A percentile compares a stretch with the other conserved stretches of the same genome.
Evolutionary conservation across 805 yeast genomes (phyloP).

Genomic region (Kluyveromyces siamensis): DNA sequence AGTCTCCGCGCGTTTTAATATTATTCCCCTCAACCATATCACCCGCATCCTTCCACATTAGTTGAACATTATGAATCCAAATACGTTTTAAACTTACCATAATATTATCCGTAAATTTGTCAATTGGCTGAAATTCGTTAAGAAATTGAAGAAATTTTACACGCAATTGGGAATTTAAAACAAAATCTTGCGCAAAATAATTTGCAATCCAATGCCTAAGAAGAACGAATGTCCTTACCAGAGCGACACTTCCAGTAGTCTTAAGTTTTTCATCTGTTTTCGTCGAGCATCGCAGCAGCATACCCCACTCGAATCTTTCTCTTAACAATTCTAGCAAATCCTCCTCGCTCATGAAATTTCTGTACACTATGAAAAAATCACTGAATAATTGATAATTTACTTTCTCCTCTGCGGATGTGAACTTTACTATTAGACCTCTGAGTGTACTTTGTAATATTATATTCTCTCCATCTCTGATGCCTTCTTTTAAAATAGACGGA

Average conservation of each 20-base stretch:
- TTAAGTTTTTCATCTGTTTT: conserved; percentile 19
- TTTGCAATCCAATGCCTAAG: conserved; percentile 85
- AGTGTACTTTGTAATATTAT: conserved; percentile 21
- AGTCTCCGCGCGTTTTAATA: conserved; percentile 14
- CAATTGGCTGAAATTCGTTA: conserved; percentile 24
- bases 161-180: conserved; percentile 42
- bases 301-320: conserved; percentile 65
- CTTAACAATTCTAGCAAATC: conserved; percentile 53
- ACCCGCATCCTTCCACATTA: conserved; percentile 21
- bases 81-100: conserved; percentile 38
- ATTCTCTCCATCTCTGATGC: conserved; percentile 7
- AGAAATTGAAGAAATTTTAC: conserved; percentile 33
- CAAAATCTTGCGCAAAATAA: conserved; percentile 80
- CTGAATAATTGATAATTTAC: conserved; percentile 71
- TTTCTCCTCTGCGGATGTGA: conserved; percentile 58
- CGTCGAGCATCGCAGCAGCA: conserved; percentile 25
- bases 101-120: conserved; percentile 10
- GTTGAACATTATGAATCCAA: conserved; percentile 33
- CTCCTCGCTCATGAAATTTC: conserved; percentile 55
- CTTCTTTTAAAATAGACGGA: conserved; percentile 16
- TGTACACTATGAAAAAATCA: conserved; percentile 79
- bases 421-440: conserved; percentile 40
- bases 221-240: conserved; percentile 77
- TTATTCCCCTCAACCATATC: conserved; percentile 4
- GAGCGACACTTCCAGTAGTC: conserved; percentile 53